Conservation (phyloP, 2,329 filamentous ascomycete species). For the Phialophora expanda region DNA sequence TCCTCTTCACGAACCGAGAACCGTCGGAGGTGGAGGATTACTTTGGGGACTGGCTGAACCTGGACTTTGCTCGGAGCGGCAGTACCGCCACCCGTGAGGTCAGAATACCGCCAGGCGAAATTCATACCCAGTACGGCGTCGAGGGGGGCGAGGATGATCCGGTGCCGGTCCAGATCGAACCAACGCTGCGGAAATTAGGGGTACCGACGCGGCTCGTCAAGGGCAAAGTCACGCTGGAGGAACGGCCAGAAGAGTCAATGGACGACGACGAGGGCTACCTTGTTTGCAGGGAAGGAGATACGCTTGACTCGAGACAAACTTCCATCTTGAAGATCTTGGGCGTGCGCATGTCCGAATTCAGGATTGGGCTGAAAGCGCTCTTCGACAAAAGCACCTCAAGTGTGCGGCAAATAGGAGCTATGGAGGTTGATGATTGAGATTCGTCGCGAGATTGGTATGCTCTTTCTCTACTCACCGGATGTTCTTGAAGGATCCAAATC, state of each 20-base stretch:
- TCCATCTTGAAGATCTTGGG: constrained; percentile 92
- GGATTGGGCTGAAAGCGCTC: constrained; percentile 75
- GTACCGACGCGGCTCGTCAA: constrained; percentile 88
- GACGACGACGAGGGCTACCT: constrained; percentile 61
- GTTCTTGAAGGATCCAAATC: constrained; percentile 40
- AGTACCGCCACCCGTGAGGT: constrained; percentile 75
- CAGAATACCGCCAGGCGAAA: constrained; percentile 78
- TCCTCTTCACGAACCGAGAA: constrained; percentile 84
- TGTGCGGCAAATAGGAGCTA: constrained; percentile 49
- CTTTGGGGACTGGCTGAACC: constrained; percentile 73
- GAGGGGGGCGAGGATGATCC: constrained; percentile 78
- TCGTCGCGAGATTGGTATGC: background rate
- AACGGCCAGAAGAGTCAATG: constrained; percentile 50
- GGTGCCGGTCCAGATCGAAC: constrained; percentile 85
- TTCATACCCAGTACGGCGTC: constrained; percentile 67
- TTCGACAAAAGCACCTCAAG: constrained; percentile 50
- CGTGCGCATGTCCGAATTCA: constrained; percentile 88
- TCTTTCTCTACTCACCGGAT: background rate
- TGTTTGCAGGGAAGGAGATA: constrained; percentile 83
- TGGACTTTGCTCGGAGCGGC: constrained; percentile 91
- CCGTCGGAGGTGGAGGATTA: constrained; percentile 71
- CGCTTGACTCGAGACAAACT: constrained; percentile 88
- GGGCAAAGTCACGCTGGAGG: constrained; percentile 80
- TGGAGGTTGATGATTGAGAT: constrained; percentile 48
- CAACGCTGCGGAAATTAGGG: constrained; percentile 83